Evolutionary conservation across 2,329 filamentous ascomycete genomes (phyloP), one percentile per base, ranked within the genome.

Genomic region (Botryosphaeria agaves): DNA sequence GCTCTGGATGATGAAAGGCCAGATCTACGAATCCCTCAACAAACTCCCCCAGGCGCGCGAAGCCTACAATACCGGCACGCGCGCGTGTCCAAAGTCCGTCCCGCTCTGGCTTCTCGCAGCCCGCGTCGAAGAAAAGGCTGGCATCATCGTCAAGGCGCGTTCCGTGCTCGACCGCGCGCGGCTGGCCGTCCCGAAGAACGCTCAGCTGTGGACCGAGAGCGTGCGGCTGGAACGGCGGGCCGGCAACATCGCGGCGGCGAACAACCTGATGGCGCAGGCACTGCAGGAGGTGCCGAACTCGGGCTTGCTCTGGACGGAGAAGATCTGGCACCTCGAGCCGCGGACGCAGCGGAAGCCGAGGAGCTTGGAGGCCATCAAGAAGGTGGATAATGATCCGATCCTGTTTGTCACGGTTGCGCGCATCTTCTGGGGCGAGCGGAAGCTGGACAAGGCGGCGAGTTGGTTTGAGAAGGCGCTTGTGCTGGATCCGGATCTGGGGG

Each of bases 391-490:
- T 46, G 87, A 95, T 48, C 73, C 89, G 0, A 67, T 76, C 14
- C 64, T 98, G 3, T 91, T 95, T 48, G 78, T 91, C 19, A 85
- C 85, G 0, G 84, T 93, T 8, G 89, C 85, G 5, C 73, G 89
- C 14, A 91, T 95, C 41, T 94, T 98, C 59, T 98, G 89, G 89
- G 75, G 71, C 7, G 89, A 98, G 57, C 69, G 89, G 33, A 76
- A 77, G 48, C 65, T 98, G 15, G 89, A 95, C 42, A 93, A 94
- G 53, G 87, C 89, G 3, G 79, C 85, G 54, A 85, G 72, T 39
- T 98, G 89, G 89, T 98, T 98, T 52, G 84, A 94, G 56, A 93
- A 92, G 56, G 89, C 89, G 0, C 74, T 94, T 33, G 65, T 93
- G 32, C 62, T 89, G 8, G 84, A 98, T 46, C 72, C 76, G 20